Evolutionary conservation across 352 stramenopile species (phyloP).

Genomic region (Saprolegnia parasitica): DNA sequence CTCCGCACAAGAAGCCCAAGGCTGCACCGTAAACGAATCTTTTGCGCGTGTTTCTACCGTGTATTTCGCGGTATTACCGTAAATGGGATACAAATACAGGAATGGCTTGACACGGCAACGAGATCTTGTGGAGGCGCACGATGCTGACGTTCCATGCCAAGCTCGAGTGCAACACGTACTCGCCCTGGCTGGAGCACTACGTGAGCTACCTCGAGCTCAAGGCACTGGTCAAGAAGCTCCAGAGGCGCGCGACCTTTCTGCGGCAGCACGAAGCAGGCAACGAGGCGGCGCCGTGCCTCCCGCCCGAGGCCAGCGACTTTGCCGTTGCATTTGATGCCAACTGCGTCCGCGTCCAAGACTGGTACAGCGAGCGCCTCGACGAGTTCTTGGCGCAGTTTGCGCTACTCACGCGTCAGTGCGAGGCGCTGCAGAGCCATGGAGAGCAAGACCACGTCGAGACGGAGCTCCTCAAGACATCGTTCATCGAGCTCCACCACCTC

Average conservation of each 20-base stretch:
- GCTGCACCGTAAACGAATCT: not conserved
- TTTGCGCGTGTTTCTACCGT: not conserved
- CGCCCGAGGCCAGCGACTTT: not conserved
- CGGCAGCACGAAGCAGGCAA: too few relatives aligned
- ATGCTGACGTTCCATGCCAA: constrained; percentile 25
- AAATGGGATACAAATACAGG: too few relatives aligned
- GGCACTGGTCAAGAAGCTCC: constrained; percentile 51
- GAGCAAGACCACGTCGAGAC: not conserved
- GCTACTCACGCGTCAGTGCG: constrained; percentile 67
- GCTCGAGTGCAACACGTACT: constrained; percentile 53
- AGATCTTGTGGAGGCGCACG: not conserved
- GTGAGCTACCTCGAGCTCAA: constrained; percentile 88
- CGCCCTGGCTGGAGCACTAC: constrained; percentile 85
- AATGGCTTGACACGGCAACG: too few relatives aligned
- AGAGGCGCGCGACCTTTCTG: constrained; percentile 4
- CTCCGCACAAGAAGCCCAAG: constrained; percentile 9
- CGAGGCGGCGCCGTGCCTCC: not conserved
- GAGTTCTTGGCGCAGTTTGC: constrained; percentile 81
- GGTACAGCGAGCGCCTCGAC: constrained; percentile 78
- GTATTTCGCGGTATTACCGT: too few relatives aligned
- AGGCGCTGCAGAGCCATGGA: constrained; percentile 40
- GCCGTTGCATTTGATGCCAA: constrained; percentile 29
- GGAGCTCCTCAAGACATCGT: constrained; percentile 86
- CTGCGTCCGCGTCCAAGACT: constrained; percentile 86
- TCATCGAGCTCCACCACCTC: constrained; percentile 91